Evolutionary conservation across 129 eudicot genomes (phyloP), one percentile per base, ranked within the genome.

Genomic region (Escallonia rubra): DNA sequence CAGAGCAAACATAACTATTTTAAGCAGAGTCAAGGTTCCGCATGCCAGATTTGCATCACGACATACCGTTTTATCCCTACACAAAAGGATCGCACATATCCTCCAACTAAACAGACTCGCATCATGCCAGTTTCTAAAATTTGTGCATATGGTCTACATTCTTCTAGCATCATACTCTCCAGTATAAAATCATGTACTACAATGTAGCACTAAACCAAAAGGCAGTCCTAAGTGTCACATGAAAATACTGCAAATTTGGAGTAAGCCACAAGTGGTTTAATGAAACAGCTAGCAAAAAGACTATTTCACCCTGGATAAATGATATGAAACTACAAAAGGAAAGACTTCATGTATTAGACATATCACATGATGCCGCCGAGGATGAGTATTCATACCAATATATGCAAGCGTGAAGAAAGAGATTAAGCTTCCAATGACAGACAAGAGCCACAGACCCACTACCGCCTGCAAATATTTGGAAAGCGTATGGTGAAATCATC

Each of bases 381-480:
- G 79, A 72, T 61, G 45, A 9, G 69, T 8, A 52, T 10, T 23
- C 71, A 58, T 90, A 94, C 99, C 99, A 67, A 90, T 85, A 83
- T 90, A 94, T 7, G 89, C 84, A 53, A 94, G 89, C 0, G 99
- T 94, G 82, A 68, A 80, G 86, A 94, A 82, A 68, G 99, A 94
- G 56, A 87, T 70, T 70, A 82, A 43, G 78, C 96, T 85, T 57
- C 97, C 99, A 64, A 87, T 73, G 51, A 89, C 97, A 23, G 99
- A 94, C 64, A 94, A 83, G 68, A 94, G 73, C 99, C 99, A 94
- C 72, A 94, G 74, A 77, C 78, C 87, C 59, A 77, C 88, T 69
- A 90, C 99, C 69, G 87, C 99, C 99, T 94, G 85, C 73, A 73
- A 63, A 45, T 66, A 61, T 55, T 6, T 61, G 23, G 40, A 48